Conservation (phyloP, 768 basidiomycete genomes). For the Trametes maxima region DNA sequence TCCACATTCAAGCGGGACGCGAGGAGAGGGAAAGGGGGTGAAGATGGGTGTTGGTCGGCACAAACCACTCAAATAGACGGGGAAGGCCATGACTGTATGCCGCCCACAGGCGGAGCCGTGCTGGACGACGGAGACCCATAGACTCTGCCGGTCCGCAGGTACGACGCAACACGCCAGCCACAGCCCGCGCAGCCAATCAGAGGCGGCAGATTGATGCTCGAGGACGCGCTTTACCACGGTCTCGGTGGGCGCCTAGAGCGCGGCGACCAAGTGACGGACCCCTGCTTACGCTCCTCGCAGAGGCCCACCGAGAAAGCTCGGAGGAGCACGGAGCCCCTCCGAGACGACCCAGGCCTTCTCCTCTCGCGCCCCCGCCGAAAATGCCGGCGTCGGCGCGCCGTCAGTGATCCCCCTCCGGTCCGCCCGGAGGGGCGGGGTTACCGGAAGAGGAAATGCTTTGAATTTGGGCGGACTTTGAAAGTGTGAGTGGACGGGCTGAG, state of each 20-base stretch:
- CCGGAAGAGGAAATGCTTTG: constrained; percentile 12
- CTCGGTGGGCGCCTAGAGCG: not conserved
- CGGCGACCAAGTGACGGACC: not conserved
- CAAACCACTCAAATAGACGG: not conserved
- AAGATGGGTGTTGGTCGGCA: not conserved
- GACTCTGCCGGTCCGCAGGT: not conserved
- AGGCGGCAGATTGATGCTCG: not conserved
- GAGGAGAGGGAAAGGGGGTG: not conserved
- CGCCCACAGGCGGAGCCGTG: not conserved
- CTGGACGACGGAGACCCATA: not conserved
- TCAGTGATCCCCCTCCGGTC: not conserved
- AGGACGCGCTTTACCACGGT: not conserved
- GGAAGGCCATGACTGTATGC: not conserved
- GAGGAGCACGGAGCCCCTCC: too few relatives aligned
- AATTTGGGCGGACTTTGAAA: constrained; percentile 28
- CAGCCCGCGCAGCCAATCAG: not conserved
- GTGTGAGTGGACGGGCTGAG: constrained; percentile 3
- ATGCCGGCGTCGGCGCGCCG: not conserved
- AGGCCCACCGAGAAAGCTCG: too few relatives aligned
- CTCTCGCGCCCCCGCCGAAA: not conserved
- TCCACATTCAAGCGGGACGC: constrained; percentile 26
- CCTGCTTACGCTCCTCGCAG: not conserved
- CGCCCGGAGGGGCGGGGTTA: constrained; percentile 3
- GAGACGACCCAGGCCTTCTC: too few relatives aligned
- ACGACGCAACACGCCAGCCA: not conserved